A percentile compares a stretch with the other conserved stretches of the same genome.
phyloP scores from a whole-genome alignment of 2,329 filamentous ascomycete species.

The Fulvia fulva region DNA sequence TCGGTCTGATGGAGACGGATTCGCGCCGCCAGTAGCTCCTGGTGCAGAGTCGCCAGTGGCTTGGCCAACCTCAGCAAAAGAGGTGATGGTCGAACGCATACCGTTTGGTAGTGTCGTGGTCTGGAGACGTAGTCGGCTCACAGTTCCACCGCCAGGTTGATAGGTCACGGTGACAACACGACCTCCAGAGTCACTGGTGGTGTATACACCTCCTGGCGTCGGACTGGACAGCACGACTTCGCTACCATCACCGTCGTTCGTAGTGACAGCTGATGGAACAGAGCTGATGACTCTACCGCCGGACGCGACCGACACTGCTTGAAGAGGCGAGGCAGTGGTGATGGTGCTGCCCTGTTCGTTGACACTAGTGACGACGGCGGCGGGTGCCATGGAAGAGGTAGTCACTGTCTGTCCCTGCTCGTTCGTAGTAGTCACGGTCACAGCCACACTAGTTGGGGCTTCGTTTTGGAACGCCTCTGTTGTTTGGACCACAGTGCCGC shows the following conservation, averaged over 20 bases:
- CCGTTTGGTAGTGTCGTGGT: constrained; percentile 36
- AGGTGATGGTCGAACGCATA: constrained; percentile 40
- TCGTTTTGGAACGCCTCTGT: constrained; percentile 37
- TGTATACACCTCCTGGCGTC: constrained; percentile 39
- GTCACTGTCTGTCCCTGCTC: constrained; percentile 27
- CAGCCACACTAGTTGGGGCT: constrained; percentile 29
- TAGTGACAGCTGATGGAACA: constrained; percentile 36
- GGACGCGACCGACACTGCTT: constrained; percentile 36
- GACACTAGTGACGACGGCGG: constrained; percentile 39
- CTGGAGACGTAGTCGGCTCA: constrained; percentile 38
- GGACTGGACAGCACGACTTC: constrained; percentile 34
- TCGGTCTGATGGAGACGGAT: constrained; percentile 14
- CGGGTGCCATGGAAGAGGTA: constrained; percentile 37
- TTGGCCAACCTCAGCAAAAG: constrained; percentile 40
- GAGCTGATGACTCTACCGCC: constrained; percentile 38
- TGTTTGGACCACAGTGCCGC: constrained; percentile 35
- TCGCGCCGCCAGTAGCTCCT: constrained; percentile 4
- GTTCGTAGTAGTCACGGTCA: constrained; percentile 32
- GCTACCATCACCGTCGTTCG: constrained; percentile 39
- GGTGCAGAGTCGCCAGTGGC: constrained; percentile 16
- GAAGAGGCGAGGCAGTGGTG: constrained; percentile 36
- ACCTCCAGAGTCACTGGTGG: constrained; percentile 40
- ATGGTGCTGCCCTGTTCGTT: constrained; percentile 36
- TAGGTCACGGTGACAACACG: constrained; percentile 45
- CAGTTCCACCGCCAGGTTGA: constrained; percentile 41